phyloP scores from a whole-genome alignment of 805 yeast species.

The Teunomyces gatunensis region DNA sequence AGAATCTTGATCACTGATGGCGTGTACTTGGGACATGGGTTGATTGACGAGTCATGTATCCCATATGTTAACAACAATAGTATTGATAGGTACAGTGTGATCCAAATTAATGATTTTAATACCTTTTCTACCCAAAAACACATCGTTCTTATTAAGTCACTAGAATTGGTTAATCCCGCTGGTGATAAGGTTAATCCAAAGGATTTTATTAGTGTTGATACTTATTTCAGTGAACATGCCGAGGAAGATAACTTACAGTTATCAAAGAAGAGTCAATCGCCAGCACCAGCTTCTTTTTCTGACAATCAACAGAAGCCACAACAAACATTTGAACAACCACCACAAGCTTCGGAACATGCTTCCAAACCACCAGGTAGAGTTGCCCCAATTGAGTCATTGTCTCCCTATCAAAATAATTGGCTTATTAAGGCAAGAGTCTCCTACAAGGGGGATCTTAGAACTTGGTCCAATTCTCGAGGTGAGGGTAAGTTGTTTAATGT shows the following conservation, averaged over 20 bases:
- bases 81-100: slow-evolving; percentile 43
- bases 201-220: slow-evolving; percentile 48
- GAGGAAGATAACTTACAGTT: slow-evolving; percentile 42
- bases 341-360: slow-evolving; percentile 8
- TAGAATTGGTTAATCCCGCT: slow-evolving; percentile 39
- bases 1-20: slow-evolving; percentile 42
- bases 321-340: slow-evolving; percentile 7
- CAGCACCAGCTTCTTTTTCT: slow-evolving; percentile 8
- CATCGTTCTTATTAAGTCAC: slow-evolving; percentile 46
- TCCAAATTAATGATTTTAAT: slow-evolving; percentile 40
- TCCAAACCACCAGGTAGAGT: slow-evolving; percentile 32
- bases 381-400: slow-evolving; percentile 78
- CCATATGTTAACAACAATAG: slow-evolving; percentile 41
- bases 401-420: slow-evolving; percentile 92
- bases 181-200: slow-evolving; percentile 35
- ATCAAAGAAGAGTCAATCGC: slow-evolving; percentile 4
- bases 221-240: slow-evolving; percentile 58
- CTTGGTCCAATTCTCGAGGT: slow-evolving; percentile 83
- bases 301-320: slow-evolving; percentile 8
- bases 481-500: slow-evolving; percentile 89
- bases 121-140: slow-evolving; percentile 49
- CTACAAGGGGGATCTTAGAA: slow-evolving; percentile 80
- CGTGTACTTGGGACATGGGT: slow-evolving; percentile 33
- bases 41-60: slow-evolving; percentile 41
- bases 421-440: slow-evolving; percentile 91